Conservation (phyloP, 2,329 filamentous ascomycete species). For the Ramichloridium luteum region DNA sequence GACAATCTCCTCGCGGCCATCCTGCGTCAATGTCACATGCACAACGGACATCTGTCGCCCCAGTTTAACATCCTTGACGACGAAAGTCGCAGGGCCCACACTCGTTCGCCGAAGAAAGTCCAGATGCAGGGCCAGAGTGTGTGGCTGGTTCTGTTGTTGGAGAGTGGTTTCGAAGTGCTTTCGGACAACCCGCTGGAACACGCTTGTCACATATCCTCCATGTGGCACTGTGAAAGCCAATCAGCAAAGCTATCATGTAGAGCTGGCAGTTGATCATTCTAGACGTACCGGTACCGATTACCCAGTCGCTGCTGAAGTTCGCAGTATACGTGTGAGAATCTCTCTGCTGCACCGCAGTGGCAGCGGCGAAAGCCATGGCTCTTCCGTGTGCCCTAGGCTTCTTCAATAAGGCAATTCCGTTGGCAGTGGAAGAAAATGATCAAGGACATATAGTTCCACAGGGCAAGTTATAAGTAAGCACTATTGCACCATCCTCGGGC, state of each 20-base stretch:
- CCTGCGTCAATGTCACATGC: slow-evolving; percentile 48
- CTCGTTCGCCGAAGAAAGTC: slow-evolving; percentile 54
- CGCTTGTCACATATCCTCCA: slow-evolving; percentile 55
- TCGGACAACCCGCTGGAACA: slow-evolving; percentile 47
- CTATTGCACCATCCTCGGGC: too few species aligned
- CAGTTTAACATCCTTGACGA: slow-evolving; percentile 51
- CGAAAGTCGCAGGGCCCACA: slow-evolving; percentile 44
- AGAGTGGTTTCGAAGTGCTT: slow-evolving; percentile 49
- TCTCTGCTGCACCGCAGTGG: slow-evolving; percentile 36
- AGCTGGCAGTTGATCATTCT: too few species aligned
- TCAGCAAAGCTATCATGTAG: too few species aligned
- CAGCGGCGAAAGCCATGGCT: slow-evolving; percentile 21
- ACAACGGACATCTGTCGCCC: slow-evolving; percentile 51
- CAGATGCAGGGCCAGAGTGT: slow-evolving; percentile 52
- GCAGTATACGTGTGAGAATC: slow-evolving; percentile 48
- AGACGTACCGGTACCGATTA: slow-evolving; percentile 50
- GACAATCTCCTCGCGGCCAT: slow-evolving; percentile 44
- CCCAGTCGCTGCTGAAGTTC: slow-evolving; percentile 47
- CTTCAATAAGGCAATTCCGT: too few species aligned
- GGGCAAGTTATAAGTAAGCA: too few species aligned
- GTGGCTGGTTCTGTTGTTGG: slow-evolving; percentile 45
- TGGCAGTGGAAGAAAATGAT: too few species aligned
- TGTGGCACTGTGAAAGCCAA: slow-evolving; percentile 55
- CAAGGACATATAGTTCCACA: too few species aligned
- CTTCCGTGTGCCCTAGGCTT: slow-evolving; percentile 1